These are phyloP conservation scores for Curvularia eragrostidis DNA, from an alignment of 2,329 filamentous ascomycete species.

Conservation along the genomic window DNA sequence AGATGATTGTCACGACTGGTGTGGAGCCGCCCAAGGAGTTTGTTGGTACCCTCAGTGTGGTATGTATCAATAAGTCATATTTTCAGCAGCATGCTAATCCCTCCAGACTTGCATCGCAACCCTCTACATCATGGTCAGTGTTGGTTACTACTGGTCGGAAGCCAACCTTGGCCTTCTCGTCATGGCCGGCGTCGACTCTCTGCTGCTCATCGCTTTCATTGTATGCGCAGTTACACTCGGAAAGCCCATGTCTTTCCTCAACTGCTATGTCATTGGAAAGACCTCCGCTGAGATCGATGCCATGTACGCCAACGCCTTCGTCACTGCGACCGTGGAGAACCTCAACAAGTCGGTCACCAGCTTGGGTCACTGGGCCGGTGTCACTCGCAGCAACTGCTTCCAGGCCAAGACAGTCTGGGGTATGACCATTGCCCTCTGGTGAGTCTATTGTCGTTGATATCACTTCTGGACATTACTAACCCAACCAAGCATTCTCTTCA, in stretches of 20 bases:
- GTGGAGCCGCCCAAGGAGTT: conserved; percentile 74
- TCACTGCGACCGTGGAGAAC: conserved; percentile 60
- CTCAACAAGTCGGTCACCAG: conserved; percentile 59
- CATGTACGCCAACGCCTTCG: conserved; percentile 60
- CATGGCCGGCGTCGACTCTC: conserved; percentile 69
- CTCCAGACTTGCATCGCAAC: conserved; percentile 76
- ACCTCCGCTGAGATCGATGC: conserved; percentile 54
- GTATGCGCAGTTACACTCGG: conserved; percentile 80
- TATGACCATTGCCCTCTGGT: conserved; percentile 78
- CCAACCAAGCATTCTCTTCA: conserved; percentile 53
- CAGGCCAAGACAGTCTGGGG: conserved; percentile 91
- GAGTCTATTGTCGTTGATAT: conserved; percentile 35
- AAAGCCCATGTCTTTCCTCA: conserved; percentile 78
- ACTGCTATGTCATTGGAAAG: conserved; percentile 67
- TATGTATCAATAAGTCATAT: conserved; percentile 57
- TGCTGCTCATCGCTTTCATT: conserved; percentile 77
- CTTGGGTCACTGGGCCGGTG: conserved; percentile 64
- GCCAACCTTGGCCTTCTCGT: conserved; percentile 79
- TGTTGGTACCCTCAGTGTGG: conserved; percentile 78
- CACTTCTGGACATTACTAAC: conserved; percentile 17
- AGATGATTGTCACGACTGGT: conserved; percentile 71
- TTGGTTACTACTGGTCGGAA: conserved; percentile 82
- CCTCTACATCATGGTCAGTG: conserved; percentile 72
- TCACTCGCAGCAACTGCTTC: conserved; percentile 70
- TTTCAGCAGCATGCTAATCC: conserved; percentile 13